phyloP scores from a whole-genome alignment of 1,284 basidiomycete species.

The Melampsora americana region DNA sequence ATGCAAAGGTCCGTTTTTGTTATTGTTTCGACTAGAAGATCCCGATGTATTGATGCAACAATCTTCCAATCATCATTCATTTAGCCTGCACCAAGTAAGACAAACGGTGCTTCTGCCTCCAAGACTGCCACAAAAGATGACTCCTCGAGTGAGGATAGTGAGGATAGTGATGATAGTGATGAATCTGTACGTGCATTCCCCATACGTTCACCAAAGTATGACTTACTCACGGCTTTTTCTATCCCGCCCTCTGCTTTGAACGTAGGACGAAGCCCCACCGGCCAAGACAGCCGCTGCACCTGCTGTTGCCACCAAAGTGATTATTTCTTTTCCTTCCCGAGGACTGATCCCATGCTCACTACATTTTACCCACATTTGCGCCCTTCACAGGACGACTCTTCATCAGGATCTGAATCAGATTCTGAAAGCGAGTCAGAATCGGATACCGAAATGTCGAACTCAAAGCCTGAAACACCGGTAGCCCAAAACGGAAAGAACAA shows the following conservation, averaged over 20 bases:
- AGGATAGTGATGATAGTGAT: constrained; percentile 16
- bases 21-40: background rate
- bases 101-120: constrained; percentile 11
- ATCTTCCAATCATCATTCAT: background rate
- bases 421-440: constrained; percentile 16
- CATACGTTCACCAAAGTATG: background rate
- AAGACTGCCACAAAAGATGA: constrained; percentile 15
- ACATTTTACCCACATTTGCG: too few species aligned
- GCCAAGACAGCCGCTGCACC: constrained; percentile 2
- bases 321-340: background rate
- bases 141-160: constrained; percentile 4
- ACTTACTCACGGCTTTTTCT: too few species aligned
- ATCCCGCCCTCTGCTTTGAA: too few species aligned
- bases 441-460: background rate
- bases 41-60: background rate
- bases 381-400: background rate
- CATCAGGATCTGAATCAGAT: constrained; percentile 30
- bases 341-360: background rate
- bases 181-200: background rate
- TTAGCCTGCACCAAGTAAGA: background rate
- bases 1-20: background rate
- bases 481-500: constrained; percentile 27
- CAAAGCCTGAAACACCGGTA: background rate
- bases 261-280: background rate
- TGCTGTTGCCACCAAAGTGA: constrained; percentile 12